phyloP scores from a whole-genome alignment of 768 basidiomycete genomes.

The Rhizopogon vinicolor region DNA sequence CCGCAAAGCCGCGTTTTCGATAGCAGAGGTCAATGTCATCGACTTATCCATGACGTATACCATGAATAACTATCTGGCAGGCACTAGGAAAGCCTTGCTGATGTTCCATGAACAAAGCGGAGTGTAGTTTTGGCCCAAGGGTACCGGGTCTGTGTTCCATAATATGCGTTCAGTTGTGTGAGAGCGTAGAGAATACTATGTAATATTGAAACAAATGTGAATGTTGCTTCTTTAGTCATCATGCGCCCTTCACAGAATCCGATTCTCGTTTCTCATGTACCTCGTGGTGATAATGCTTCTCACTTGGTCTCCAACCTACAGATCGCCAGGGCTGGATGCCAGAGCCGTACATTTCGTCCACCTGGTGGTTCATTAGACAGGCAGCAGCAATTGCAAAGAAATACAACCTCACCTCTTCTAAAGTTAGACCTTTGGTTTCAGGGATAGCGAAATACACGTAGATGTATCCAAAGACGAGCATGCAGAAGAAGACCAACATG shows the following conservation, averaged over 20 bases:
- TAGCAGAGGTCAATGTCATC: not conserved
- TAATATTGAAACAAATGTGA: not conserved
- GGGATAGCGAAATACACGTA: conserved; percentile 78
- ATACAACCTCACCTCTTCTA: conserved; percentile 53
- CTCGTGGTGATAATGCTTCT: conserved; percentile 34
- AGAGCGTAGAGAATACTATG: not conserved
- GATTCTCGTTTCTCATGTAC: conserved; percentile 19
- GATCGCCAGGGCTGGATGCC: conserved; percentile 66
- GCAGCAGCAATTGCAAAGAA: not conserved
- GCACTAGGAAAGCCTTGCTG: too few relatives aligned
- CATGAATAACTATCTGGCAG: not conserved
- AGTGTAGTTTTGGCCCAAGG: too few relatives aligned
- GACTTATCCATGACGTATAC: not conserved
- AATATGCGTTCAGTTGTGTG: not conserved
- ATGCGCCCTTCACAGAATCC: conserved; percentile 13
- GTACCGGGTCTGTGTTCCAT: not conserved
- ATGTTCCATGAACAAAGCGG: too few relatives aligned
- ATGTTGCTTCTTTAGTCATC: not conserved
- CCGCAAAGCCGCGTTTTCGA: not conserved
- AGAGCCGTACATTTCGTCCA: conserved; percentile 73
- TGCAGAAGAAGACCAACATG: conserved; percentile 71
- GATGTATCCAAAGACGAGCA: conserved; percentile 61
- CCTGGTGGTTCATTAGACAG: conserved; percentile 28
- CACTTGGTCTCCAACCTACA: conserved; percentile 48
- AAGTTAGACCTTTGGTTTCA: conserved; percentile 73